Base-by-base conservation (phyloP, 2,329 filamentous ascomycete species). In the Alternaria arbusti region DNA sequence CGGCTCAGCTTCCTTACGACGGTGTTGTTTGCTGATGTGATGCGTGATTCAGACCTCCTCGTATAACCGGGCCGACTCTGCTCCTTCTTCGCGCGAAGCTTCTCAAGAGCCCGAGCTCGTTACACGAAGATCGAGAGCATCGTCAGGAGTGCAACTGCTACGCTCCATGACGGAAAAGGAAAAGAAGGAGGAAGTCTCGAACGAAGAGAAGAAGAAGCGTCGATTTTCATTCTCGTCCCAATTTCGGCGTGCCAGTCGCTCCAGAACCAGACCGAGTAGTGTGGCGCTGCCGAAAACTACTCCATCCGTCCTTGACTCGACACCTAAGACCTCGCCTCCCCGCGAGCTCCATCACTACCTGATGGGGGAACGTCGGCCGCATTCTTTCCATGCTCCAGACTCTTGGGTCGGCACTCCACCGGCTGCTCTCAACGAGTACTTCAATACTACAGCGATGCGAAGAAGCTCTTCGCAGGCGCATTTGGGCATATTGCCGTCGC, bases 1-100 rank as follows among this genome's bases (percentile, higher is more conserved):
- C 57, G 43, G 25, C 28, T 28, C 36, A 54, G 28, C 40, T 59
- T 51, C 36, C 20, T 43, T 52, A 52, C 43, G 55, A 50, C 46
- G 66, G 72, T 70, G 69, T 67, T 69, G 15, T 59, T 70, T 75
- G 73, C 78, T 79, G 77, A 79, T 79, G 66, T 72, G 75, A 75
- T 77, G 63, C 69, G 73, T 77, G 71, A 77, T 72, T 71, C 70
- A 79, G 77, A 73, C 59, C 54, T 61, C 44, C 20, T 57, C 55
- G 46, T 58, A 59, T 47, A 55, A 71, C 30, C 70, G 63, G 67
- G 58, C 72, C 23, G 64, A 75, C 47, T 74, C 72, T n/a, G 61
- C 66, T 40, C 66, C 71, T 36, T 73, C 74, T 13, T 77, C 76
- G 17, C 70, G 72, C 66, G 71, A 74, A 68, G 70, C 69, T 9